A percentile compares a stretch with the other conserved stretches of the same genome.
Conservation (phyloP, 495 filamentous ascomycete species). For the Penicillium paxilli region DNA sequence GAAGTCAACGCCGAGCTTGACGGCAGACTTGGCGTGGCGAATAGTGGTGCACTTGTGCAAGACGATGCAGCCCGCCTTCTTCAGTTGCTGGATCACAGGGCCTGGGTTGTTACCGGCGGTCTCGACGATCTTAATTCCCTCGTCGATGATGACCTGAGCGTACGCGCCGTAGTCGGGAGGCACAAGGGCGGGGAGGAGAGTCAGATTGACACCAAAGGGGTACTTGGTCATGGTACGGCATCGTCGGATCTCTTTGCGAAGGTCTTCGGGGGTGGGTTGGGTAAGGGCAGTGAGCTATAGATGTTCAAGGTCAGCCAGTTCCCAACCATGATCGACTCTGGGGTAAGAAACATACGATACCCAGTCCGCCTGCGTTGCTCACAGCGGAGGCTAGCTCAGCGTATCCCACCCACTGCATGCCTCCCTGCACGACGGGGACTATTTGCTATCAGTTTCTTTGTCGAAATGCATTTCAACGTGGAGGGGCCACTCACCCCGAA, state of each 20-base stretch:
- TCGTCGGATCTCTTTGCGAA: slow-evolving; percentile 88
- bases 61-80: slow-evolving; percentile 73
- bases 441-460: slow-evolving; percentile 5
- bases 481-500: slow-evolving; percentile 61
- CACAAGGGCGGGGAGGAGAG: slow-evolving; percentile 83
- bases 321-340: background rate
- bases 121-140: slow-evolving; percentile 92
- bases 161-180: slow-evolving; percentile 93
- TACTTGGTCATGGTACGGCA: slow-evolving; percentile 81
- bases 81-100: slow-evolving; percentile 85
- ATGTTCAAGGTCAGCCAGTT: slow-evolving; percentile 6
- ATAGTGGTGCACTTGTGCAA: slow-evolving; percentile 99
- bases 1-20: slow-evolving; percentile 96
- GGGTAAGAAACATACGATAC: slow-evolving; percentile 55
- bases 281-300: slow-evolving; percentile 81
- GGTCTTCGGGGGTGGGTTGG: slow-evolving; percentile 87
- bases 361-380: slow-evolving; percentile 91
- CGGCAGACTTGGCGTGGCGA: slow-evolving; percentile 84
- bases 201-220: slow-evolving; percentile 96
- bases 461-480: background rate
- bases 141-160: slow-evolving; percentile 88
- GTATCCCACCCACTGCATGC: slow-evolving; percentile 91
- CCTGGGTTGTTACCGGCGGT: slow-evolving; percentile 95
- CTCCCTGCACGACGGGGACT: slow-evolving; percentile 98
- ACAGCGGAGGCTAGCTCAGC: slow-evolving; percentile 93